These are phyloP conservation scores for Coemansia sp. DNA, from an alignment of 192 early-diverging fungal species.

Conservation along the genomic window DNA sequence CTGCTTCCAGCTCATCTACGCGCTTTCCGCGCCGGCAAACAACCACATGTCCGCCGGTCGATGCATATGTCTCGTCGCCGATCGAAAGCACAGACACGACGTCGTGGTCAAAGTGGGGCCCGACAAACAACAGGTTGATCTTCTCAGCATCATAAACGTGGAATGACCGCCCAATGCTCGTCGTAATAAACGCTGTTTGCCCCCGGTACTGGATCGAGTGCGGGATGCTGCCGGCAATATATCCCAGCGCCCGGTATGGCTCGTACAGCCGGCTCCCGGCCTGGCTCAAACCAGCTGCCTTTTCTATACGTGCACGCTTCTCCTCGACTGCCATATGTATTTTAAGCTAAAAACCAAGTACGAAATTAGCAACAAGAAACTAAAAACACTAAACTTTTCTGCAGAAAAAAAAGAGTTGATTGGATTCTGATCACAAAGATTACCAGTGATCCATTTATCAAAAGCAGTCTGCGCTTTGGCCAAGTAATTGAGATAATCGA, in stretches of 20 bases:
- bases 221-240: constrained; percentile 79
- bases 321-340: constrained; percentile 21
- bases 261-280: constrained; percentile 64
- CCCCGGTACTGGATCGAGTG: constrained; percentile 79
- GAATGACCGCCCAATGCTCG: constrained; percentile 82
- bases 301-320: constrained; percentile 26
- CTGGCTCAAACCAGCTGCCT: background rate
- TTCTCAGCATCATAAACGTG: constrained; percentile 86
- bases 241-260: constrained; percentile 90
- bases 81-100: constrained; percentile 71
- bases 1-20: constrained; percentile 18
- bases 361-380: background rate
- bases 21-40: constrained; percentile 63
- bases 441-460: no score
- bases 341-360: background rate
- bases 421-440: background rate
- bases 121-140: constrained; percentile 77
- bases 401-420: background rate
- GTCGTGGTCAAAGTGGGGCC: constrained; percentile 63
- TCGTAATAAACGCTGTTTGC: constrained; percentile 76
- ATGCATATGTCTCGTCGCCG: constrained; percentile 73
- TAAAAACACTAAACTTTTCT: no score
- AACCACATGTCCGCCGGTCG: constrained; percentile 62
- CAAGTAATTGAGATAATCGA: no score
- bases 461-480: no score